phyloP scores from a whole-genome alignment of 495 filamentous ascomycete genomes.

The Lasiosphaeria miniovina region DNA sequence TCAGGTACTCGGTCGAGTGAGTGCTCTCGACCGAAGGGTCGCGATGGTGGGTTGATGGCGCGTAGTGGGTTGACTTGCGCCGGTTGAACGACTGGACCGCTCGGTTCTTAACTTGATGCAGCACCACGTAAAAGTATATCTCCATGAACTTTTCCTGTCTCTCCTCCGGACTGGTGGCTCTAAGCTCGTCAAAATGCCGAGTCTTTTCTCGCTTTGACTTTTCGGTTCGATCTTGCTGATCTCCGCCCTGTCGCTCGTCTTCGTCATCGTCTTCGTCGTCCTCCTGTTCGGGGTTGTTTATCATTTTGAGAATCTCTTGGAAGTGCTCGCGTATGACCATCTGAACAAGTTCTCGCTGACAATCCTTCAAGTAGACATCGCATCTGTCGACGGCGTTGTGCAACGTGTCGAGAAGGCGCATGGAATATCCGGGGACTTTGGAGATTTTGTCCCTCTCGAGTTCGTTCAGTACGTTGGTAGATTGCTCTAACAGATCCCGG shows the following conservation, averaged over 20 bases:
- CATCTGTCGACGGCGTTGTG: slow-evolving; percentile 35
- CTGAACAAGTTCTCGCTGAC: slow-evolving; percentile 27
- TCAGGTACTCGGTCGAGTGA: slow-evolving; percentile 3
- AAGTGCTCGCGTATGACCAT: slow-evolving; percentile 38
- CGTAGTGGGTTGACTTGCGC: slow-evolving; percentile 21
- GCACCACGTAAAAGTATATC: slow-evolving; percentile 40
- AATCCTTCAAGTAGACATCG: slow-evolving; percentile 26
- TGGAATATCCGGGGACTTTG: slow-evolving; percentile 22
- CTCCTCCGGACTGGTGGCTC: slow-evolving; percentile 36
- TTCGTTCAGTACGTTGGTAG: slow-evolving; percentile 10
- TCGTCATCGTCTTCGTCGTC: slow-evolving; percentile 14
- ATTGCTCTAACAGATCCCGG: slow-evolving; percentile 4
- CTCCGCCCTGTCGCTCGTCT: slow-evolving; percentile 15
- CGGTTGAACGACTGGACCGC: slow-evolving; percentile 24
- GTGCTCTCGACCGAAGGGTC: slow-evolving; percentile 15
- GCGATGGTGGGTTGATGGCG: slow-evolving; percentile 17
- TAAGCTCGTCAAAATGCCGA: slow-evolving; percentile 31
- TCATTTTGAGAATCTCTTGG: slow-evolving; percentile 34
- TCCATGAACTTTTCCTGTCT: slow-evolving; percentile 41
- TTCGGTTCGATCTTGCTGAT: background rate
- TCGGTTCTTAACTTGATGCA: slow-evolving; percentile 28
- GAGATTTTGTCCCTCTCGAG: slow-evolving; percentile 13
- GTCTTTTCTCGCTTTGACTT: background rate
- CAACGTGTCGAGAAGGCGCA: slow-evolving; percentile 34
- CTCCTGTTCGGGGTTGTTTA: slow-evolving; percentile 26